These are phyloP conservation scores for Arthroderma sp. DNA, from an alignment of 2,329 filamentous ascomycete genomes.

Conservation along the genomic window DNA sequence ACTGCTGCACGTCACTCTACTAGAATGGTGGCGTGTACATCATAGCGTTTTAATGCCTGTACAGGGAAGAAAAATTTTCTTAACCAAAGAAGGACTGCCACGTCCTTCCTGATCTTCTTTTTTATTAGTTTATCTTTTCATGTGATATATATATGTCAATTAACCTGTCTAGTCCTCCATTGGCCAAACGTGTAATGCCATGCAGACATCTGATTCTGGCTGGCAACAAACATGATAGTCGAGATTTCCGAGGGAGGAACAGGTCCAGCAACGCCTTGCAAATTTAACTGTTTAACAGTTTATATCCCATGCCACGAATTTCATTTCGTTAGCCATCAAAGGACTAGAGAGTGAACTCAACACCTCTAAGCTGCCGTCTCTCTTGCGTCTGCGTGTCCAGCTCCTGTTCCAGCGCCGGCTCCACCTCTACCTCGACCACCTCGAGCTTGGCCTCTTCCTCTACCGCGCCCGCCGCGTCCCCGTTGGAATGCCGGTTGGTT, in stretches of 20 bases:
- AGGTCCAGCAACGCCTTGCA: background rate
- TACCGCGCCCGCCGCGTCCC: slow-evolving; percentile 12
- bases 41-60: background rate
- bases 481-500: slow-evolving; percentile 20
- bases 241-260: background rate
- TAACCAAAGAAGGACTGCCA: slow-evolving; percentile 1
- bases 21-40: background rate
- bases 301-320: background rate
- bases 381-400: background rate
- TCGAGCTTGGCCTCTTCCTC: slow-evolving; percentile 9
- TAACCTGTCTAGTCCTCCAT: background rate
- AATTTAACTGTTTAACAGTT: background rate
- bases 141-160: background rate
- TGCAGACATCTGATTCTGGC: background rate
- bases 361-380: background rate
- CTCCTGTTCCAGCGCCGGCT: background rate
- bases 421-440: slow-evolving; percentile 8
- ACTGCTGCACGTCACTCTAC: background rate
- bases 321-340: background rate
- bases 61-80: background rate
- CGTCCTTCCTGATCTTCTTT: slow-evolving; percentile 1
- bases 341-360: background rate
- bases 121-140: background rate
- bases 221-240: background rate
- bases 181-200: background rate